Base-by-base conservation (phyloP, 1,284 basidiomycete species). In the Fomitopsis palustris region DNA sequence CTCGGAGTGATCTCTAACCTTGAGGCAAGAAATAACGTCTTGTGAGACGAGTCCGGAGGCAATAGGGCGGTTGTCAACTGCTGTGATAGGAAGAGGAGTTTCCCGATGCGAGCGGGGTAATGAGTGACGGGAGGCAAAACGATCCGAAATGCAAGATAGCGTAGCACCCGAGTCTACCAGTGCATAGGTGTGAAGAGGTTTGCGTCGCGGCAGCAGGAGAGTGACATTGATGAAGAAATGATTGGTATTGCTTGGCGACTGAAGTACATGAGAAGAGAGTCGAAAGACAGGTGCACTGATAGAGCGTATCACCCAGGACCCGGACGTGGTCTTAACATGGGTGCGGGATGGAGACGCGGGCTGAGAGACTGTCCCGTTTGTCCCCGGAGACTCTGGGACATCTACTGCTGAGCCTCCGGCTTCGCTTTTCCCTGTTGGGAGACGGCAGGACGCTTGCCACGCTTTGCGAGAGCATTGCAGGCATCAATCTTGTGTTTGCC, bases 161-260 rank as follows among this genome's bases (percentile, higher is more conserved):
- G 70, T 66, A 25, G 75, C 72, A 43, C 76, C 74, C 52, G 56
- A 72, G 60, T 78, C 75, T 27, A 78, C 57, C 16, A 78, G 65
- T 35, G 72, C 74, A 59, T 64, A 68, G 1, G 65, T 71, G 8
- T 23, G 17, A 8, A 77, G 64, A 21, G 71, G 67, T 59, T 65
- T 64, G 52, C 59, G 55, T 51, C 69, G 62, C 38, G 73, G 73
- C 47, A 77, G 74, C 5, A 21, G 52, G 38, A 78, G 68, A 54
- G 52, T 56, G 54, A 78, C 41, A 56, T 65, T 59, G 39, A 77
- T 64, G 54, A 77, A 72, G 58, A 77, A 76, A 67, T 77, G 75
- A 23, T 62, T 41, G 23, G 66, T 43, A 35, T 65, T 66, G 59
- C 31, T 5, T 6, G 12, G 31, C 6, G 31, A 33, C 6, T 33